phyloP scores from a whole-genome alignment of 1,284 basidiomycete genomes.

The Microbotryomycetes sp. region DNA sequence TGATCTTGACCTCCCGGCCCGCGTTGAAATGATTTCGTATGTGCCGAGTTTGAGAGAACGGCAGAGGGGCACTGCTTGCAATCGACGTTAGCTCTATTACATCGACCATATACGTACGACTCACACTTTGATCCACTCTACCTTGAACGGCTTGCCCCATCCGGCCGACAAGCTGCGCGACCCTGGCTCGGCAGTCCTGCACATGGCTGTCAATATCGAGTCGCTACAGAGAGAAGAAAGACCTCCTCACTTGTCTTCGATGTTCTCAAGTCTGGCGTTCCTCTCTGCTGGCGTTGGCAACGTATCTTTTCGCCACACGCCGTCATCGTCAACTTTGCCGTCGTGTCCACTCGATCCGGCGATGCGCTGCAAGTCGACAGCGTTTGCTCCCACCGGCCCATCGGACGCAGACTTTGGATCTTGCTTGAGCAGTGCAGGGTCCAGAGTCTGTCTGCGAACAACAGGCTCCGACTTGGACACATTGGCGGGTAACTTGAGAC shows the following conservation, averaged over 20 bases:
- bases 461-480: not conserved
- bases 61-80: constrained; percentile 4
- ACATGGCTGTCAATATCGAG: not conserved
- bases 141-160: constrained; percentile 69
- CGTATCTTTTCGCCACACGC: constrained; percentile 19
- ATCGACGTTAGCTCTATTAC: not conserved
- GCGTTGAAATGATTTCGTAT: constrained; percentile 36
- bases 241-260: not conserved
- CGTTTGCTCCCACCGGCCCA: not conserved
- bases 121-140: constrained; percentile 66
- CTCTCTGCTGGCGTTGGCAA: constrained; percentile 22
- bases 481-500: constrained; percentile 2
- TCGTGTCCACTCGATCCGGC: not conserved
- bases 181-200: not conserved
- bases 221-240: constrained; percentile 2
- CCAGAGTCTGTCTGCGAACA: not conserved
- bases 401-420: not conserved
- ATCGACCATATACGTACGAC: not conserved
- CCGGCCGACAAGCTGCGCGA: not conserved
- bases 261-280: constrained; percentile 22
- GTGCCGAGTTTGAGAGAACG: constrained; percentile 27
- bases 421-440: not conserved
- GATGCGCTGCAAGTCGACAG: not conserved
- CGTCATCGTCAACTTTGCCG: constrained; percentile 11
- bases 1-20: constrained; percentile 37